Conservation (phyloP, 2,329 filamentous ascomycete genomes). For the Colletotrichum sp. region DNA sequence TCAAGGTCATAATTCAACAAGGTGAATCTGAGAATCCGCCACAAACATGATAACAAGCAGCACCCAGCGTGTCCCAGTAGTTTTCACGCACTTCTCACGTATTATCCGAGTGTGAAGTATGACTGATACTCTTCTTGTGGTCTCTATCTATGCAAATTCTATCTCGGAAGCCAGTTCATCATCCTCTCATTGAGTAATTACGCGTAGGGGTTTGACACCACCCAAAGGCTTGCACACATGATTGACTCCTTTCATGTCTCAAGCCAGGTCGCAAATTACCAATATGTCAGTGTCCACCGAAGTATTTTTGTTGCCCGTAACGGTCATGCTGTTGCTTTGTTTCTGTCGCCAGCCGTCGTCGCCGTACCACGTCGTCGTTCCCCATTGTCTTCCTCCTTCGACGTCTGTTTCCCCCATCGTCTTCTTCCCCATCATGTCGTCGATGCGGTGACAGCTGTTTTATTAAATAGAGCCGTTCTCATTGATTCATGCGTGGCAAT, state of each 20-base stretch:
- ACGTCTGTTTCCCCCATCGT: background rate
- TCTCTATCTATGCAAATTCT: background rate
- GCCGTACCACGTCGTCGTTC: background rate
- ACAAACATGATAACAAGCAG: background rate
- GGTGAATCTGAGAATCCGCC: background rate
- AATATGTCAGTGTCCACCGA: background rate
- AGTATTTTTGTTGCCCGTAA: background rate
- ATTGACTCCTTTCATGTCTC: background rate
- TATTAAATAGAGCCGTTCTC: background rate
- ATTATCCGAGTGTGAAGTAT: background rate
- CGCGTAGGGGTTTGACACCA: background rate
- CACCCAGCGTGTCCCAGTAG: background rate
- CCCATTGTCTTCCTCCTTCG: background rate
- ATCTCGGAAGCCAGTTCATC: background rate
- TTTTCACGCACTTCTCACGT: background rate
- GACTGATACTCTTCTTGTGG: background rate
- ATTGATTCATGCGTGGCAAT: background rate
- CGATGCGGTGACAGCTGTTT: fast-evolving
- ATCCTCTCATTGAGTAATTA: background rate
- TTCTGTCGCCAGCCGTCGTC: background rate
- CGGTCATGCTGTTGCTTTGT: background rate
- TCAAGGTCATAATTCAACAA: background rate
- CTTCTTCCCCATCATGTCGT: background rate
- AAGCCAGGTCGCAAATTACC: background rate
- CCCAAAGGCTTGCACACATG: background rate